Evolutionary conservation across 805 yeast species (phyloP), one percentile per base, ranked within the genome.

Genomic region (Maudiozyma turicensis): DNA sequence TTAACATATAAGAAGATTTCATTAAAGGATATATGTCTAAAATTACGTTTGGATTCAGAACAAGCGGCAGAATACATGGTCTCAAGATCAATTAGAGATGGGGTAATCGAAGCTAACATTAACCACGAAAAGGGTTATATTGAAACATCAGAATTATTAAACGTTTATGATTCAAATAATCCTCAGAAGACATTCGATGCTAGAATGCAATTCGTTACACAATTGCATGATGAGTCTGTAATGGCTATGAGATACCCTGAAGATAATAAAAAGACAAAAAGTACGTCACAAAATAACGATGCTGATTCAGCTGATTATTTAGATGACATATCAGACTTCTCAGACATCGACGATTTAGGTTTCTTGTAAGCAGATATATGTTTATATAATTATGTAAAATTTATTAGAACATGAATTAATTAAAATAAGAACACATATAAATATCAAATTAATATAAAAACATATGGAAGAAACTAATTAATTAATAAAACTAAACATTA

Each of bases 21-120:
- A 3, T 76, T 93, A 59, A 86, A 84, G 67, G 99, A 93, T 63
- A 89, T 93, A 50, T 93, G 99, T 68, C 77, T 93, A 59, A 87
- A 91, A 64, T 77, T 93, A 63, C 89, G 86, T 58, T 76, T 93
- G 53, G 99, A 91, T 60, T 82, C 90, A 45, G 99, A 93, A 71
- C 90, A 93, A 62, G 83, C 91, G 58, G 95, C 96, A 1, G 99
- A 93, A 71, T 93, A 91, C 66, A 89, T 93, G 66, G 96, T 93
- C 26, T 87, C 96, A 38, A 91, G 93, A 72, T 93, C 97, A 29
- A 91, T 93, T 51, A 82, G 96, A 61, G 99, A 93, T 65, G 96
- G 96, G 52, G 98, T 93, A 47, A 87, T 93, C 64, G 98, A 93
- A 61, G 98, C 99, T 3, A 78, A 81, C 48, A 85, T 93, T 57